phyloP scores from a whole-genome alignment of 202 grass and related monocot species.

The Carex sylvatica region DNA sequence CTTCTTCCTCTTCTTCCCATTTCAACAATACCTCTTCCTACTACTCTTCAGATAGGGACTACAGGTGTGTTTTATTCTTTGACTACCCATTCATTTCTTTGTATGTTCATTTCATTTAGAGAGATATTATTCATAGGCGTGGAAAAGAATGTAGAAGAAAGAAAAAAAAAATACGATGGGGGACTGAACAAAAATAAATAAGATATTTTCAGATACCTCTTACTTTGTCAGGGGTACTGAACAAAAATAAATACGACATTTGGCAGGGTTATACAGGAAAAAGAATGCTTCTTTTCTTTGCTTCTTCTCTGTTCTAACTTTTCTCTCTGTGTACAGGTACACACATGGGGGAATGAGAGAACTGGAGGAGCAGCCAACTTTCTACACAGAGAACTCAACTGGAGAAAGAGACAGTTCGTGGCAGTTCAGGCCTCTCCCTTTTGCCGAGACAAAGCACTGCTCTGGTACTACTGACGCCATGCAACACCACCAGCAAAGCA shows the following conservation, averaged over 20 bases:
- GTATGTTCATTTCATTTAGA: background rate
- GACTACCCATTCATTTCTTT: too few species aligned
- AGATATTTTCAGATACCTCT: background rate
- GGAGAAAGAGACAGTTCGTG: constrained; percentile 56
- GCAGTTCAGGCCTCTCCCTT: constrained; percentile 73
- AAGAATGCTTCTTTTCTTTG: constrained; percentile 19
- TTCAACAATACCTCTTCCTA: constrained; percentile 46
- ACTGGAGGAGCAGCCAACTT: constrained; percentile 58
- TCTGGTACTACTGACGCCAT: constrained; percentile 34
- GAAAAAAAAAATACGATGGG: too few species aligned
- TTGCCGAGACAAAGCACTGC: constrained; percentile 17
- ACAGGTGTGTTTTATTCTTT: constrained; percentile 22
- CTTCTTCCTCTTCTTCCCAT: constrained; percentile 51
- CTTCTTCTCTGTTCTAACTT: constrained; percentile 21
- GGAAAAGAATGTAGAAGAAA: background rate
- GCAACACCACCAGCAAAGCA: constrained; percentile 26
- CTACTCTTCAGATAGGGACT: constrained; percentile 45
- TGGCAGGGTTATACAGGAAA: background rate
- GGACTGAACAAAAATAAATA: too few species aligned
- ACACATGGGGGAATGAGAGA: constrained; percentile 49
- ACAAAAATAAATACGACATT: background rate
- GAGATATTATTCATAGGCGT: background rate
- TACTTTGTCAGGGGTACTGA: background rate
- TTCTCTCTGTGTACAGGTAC: constrained; percentile 42
- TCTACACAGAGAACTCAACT: constrained; percentile 58